Percentiles rank a stretch among this genome's conserved stretches.
These are phyloP conservation scores for Bryum argenteum DNA, from an alignment of 225 moss, liverwort and hornwort genomes.

Conservation along the genomic window DNA sequence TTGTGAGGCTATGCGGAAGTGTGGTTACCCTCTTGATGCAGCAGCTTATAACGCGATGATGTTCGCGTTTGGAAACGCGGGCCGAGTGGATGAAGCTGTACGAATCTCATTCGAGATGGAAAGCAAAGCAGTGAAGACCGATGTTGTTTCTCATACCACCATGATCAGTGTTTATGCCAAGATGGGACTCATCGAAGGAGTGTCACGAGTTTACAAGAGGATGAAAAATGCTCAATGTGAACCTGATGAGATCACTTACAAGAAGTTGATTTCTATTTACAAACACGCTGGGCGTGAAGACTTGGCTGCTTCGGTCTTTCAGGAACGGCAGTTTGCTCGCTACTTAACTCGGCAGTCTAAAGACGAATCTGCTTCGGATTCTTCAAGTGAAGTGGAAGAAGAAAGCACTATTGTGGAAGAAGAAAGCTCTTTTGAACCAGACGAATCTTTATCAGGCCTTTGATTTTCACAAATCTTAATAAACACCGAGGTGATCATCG, in stretches of 20 bases:
- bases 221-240: constrained; percentile 91
- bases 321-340: constrained; percentile 87
- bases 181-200: constrained; percentile 87
- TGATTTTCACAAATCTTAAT: neutral
- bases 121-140: constrained; percentile 57
- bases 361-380: constrained; percentile 19
- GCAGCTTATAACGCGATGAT: constrained; percentile 86
- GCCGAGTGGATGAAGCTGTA: constrained; percentile 83
- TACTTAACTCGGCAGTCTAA: constrained; percentile 59
- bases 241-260: constrained; percentile 76
- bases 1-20: constrained; percentile 67
- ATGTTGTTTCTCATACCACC: constrained; percentile 87
- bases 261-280: constrained; percentile 67
- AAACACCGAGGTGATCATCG: neutral
- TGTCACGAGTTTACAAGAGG: constrained; percentile 83
- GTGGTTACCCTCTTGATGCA: constrained; percentile 69
- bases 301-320: constrained; percentile 86
- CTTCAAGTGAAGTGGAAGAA: constrained; percentile 22
- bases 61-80: constrained; percentile 80
- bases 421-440: constrained; percentile 12
- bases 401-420: constrained; percentile 12
- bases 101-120: constrained; percentile 90
- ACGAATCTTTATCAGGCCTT: constrained; percentile 24
- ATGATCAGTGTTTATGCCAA: constrained; percentile 90
- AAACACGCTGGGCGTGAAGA: constrained; percentile 82